Evolutionary conservation across 2,329 filamentous ascomycete species (phyloP), one percentile per base, ranked within the genome.

Genomic region (Aspergillus sp.): DNA sequence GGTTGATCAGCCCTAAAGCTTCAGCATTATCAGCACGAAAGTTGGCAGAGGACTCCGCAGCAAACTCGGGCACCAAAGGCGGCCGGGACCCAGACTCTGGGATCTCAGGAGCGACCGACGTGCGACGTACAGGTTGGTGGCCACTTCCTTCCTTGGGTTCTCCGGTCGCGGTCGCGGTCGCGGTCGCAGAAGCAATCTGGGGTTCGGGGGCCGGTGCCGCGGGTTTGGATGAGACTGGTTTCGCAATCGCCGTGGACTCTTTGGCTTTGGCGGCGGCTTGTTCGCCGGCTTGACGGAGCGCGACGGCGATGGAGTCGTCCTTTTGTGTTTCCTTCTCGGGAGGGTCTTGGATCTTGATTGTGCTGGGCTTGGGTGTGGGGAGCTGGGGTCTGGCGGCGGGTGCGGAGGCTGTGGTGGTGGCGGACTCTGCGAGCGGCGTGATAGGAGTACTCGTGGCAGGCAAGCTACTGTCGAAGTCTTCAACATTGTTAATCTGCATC

Each of bases 401-500:
- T 19, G 70, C 60, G 17, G 69, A 60, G 57, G 68, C 63, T 13
- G 34, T 38, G 13, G 72, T 68, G 28, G 73, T 66, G 28, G 69
- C 73, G 45, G 66, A 60, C 45, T 71, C 52, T 11, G 70, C 63
- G 25, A 69, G 63, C 50, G 63, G 25, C 64, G 58, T 11, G 28
- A 54, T 41, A 30, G 69, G 63, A 59, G 66, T 64, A 64, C 69
- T 76, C 62, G 68, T 74, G 65, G 68, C 71, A 15, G 71, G 68
- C 59, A 76, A 70, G 34, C 70, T 69, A 15, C 34, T 41, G 52
- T 74, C 70, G 30, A 77, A 64, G 57, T 77, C 75, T 71, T 71
- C 63, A 51, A 76, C 71, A 58, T 71, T 79, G 48, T 83, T 83
- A 70, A 98, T 87, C 71, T 94, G 90, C 78, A 94, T 87, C 77